Conservation (phyloP, 2,329 filamentous ascomycete species). For the Talaromyces funiculosus region DNA sequence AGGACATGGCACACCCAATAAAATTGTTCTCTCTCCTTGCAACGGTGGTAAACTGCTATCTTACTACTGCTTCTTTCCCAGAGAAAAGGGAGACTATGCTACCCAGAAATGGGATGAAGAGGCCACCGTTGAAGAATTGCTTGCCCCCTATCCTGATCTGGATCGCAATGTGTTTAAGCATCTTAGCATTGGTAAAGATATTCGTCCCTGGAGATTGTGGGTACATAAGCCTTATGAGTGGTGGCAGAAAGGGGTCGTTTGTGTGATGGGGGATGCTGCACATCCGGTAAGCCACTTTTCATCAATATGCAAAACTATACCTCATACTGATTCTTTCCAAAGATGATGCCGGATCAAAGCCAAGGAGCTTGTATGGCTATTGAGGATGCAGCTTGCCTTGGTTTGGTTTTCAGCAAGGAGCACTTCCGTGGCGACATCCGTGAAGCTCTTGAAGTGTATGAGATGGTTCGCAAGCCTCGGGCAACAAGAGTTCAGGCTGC, state of each 20-base stretch:
- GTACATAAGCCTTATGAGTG: constrained; percentile 52
- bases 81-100: constrained; percentile 55
- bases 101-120: constrained; percentile 56
- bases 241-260: constrained; percentile 47
- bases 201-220: constrained; percentile 60
- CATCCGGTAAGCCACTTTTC: constrained; percentile 43
- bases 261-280: constrained; percentile 60
- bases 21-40: constrained; percentile 66
- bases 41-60: constrained; percentile 60
- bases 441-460: constrained; percentile 47
- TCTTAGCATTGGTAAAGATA: constrained; percentile 56
- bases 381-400: constrained; percentile 59
- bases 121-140: constrained; percentile 53
- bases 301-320: neutral
- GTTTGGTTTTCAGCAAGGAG: constrained; percentile 52
- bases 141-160: constrained; percentile 56
- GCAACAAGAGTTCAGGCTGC: constrained; percentile 54
- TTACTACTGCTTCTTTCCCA: constrained; percentile 66
- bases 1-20: constrained; percentile 58
- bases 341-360: constrained; percentile 63
- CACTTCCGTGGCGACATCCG: constrained; percentile 46
- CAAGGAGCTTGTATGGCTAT: constrained; percentile 66
- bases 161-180: constrained; percentile 54
- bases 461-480: constrained; percentile 50
- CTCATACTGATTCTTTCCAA: neutral